These are phyloP conservation scores for Saccharomycopsis fodiens DNA, from an alignment of 805 yeast genomes.

Conservation along the genomic window DNA sequence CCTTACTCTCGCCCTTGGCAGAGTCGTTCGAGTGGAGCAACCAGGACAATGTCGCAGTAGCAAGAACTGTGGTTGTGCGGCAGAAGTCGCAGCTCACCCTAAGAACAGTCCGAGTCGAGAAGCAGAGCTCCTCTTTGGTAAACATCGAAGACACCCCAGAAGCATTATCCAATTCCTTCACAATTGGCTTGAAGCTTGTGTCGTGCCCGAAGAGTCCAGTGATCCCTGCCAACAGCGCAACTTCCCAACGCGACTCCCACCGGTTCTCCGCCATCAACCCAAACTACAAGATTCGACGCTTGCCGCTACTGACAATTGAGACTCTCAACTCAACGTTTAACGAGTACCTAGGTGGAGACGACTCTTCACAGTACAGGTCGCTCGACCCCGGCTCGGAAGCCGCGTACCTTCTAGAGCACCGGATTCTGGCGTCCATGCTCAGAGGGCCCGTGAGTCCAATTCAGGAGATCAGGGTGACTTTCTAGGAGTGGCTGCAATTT, in stretches of 20 bases:
- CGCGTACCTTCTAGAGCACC: slow-evolving; percentile 15
- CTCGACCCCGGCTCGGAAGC: slow-evolving; percentile 17
- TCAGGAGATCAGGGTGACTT: neutral
- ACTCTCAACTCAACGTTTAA: slow-evolving; percentile 4
- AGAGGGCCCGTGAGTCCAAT: neutral
- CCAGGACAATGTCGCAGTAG: neutral
- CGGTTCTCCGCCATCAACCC: slow-evolving; percentile 17
- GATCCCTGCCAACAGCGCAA: neutral
- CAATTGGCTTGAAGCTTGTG: slow-evolving; percentile 11
- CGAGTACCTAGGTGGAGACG: slow-evolving; percentile 13
- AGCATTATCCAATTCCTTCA: slow-evolving; percentile 3
- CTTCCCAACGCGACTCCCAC: slow-evolving; percentile 14
- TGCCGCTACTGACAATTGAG: slow-evolving; percentile 16
- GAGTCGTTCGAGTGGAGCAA: neutral
- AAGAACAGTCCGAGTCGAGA: neutral
- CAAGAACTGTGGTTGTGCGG: neutral
- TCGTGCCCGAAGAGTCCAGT: neutral
- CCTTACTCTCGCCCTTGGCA: neutral
- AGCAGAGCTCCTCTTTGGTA: too few species aligned
- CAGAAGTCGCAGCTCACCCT: neutral
- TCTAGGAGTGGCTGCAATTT: neutral
- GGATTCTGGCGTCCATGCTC: neutral
- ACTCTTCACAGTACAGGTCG: slow-evolving; percentile 12
- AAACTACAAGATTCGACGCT: slow-evolving; percentile 15
- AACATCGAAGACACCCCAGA: too few species aligned